Percentiles rank a stretch among this genome's conserved stretches.
Conservation (phyloP, 202 grass and related monocot genomes). For the Elaeis oleifera region DNA sequence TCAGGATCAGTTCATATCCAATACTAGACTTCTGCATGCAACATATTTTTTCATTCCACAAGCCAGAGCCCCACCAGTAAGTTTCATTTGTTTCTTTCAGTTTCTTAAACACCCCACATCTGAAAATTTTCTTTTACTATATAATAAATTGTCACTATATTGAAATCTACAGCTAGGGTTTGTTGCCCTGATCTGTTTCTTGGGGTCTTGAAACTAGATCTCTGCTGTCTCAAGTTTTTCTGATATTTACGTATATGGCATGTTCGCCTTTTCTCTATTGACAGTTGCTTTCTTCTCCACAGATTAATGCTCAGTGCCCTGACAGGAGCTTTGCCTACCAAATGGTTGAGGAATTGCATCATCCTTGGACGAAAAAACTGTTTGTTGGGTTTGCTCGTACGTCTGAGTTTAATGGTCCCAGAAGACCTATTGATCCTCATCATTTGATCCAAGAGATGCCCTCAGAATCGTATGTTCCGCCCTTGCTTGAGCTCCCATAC, state of each 20-base stretch:
- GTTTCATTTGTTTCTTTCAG: conserved; percentile 25
- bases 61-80: conserved; percentile 89
- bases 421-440: conserved; percentile 52
- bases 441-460: conserved; percentile 77
- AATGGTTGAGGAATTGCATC: conserved; percentile 70
- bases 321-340: conserved; percentile 88
- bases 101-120: too few relatives aligned
- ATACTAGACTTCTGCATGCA: conserved; percentile 77
- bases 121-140: too few relatives aligned
- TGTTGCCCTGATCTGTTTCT: conserved; percentile 3
- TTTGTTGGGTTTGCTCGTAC: conserved; percentile 90
- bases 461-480: conserved; percentile 41
- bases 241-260: background rate
- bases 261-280: background rate
- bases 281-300: conserved; percentile 2
- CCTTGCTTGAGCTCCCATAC: conserved; percentile 71
- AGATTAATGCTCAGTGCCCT: conserved; percentile 71
- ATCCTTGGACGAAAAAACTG: conserved; percentile 92
- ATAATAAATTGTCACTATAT: too few relatives aligned
- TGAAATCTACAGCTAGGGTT: too few relatives aligned
- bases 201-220: too few relatives aligned
- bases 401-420: conserved; percentile 93
- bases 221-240: background rate
- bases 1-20: conserved; percentile 61
- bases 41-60: conserved; percentile 86